Evolutionary conservation across 1,284 basidiomycete genomes (phyloP), one percentile per base, ranked within the genome.

Genomic region (Irpex rosettiformis): DNA sequence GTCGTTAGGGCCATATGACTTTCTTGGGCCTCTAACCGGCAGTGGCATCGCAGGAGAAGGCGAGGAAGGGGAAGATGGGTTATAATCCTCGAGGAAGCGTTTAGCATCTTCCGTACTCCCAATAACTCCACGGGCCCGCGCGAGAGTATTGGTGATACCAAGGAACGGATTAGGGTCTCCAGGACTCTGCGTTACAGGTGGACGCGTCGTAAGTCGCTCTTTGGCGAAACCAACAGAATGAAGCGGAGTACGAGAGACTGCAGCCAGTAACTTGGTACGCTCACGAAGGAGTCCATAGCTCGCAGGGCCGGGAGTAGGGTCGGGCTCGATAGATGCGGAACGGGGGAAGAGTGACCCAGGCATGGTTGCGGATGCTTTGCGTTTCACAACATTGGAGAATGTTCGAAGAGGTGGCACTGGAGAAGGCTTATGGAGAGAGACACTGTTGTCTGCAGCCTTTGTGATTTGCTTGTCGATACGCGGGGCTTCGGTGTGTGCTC

Each of bases 331-430:
- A 18, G 89, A 89, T 0, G 82, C 77, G 0, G 89, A 88, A 4
- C 87, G 83, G 6, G 88, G 83, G 66, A 84, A 89, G 5, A 91
- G 78, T 1, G 89, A 81, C 8, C 89, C 89, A n/a, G 89, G 89
- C 89, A 91, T 91, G 1, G 83, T 86, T 1, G 79, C 66, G 1
- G 82, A 82, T 2, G 73, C 71, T 21, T 54, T 60, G 18, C 37
- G 51, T 25, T n/a, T 24, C 4, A 54, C 10, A 51, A 33, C 5
- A 55, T 29, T 57, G 0, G 57, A 0, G 8, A 47, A 43, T 10
- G 54, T 27, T 16, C 11, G 11, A 29, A 76, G 72, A 63, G 67
- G 64, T 43, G 25, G 53, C n/a, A 43, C 18, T 18, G 53, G 53
- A 54, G 53, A 43, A 47, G 45, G 45, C 21, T 13, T 13, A n/a